Percentiles rank a stretch among this genome's conserved stretches.
These are phyloP conservation scores for Apiospora arundinis DNA, from an alignment of 2,329 filamentous ascomycete species.

Conservation along the genomic window DNA sequence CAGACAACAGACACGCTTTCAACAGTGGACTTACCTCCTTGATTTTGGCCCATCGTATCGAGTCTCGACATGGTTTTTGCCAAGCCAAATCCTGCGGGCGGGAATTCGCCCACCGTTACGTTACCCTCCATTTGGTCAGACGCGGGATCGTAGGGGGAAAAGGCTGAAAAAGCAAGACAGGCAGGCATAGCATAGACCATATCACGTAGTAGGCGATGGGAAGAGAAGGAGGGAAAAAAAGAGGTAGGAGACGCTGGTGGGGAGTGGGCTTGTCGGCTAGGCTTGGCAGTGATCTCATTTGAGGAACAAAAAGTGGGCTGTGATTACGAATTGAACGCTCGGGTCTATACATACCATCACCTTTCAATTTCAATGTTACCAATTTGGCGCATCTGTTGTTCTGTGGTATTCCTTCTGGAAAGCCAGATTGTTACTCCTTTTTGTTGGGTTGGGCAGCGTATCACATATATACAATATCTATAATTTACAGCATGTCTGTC, in stretches of 20 bases:
- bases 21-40: not conserved
- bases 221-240: not conserved
- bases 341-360: not conserved
- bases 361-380: not conserved
- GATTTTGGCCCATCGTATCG: not conserved
- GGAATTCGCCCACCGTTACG: not conserved
- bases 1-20: not conserved
- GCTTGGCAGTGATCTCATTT: slow-evolving; percentile 18
- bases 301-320: not conserved
- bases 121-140: slow-evolving; percentile 11
- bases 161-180: not conserved
- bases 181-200: not conserved
- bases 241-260: not conserved
- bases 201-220: not conserved
- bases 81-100: not conserved
- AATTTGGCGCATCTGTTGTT: not conserved
- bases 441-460: not conserved
- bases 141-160: not conserved
- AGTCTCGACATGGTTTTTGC: not conserved
- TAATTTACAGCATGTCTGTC: not conserved
- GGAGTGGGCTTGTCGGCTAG: slow-evolving; percentile 9
- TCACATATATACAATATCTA: not conserved
- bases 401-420: slow-evolving; percentile 3
- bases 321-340: slow-evolving; percentile 10
- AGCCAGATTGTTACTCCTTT: not conserved